Conservation (phyloP, 2,329 filamentous ascomycete genomes). For the Amphichorda felina region DNA sequence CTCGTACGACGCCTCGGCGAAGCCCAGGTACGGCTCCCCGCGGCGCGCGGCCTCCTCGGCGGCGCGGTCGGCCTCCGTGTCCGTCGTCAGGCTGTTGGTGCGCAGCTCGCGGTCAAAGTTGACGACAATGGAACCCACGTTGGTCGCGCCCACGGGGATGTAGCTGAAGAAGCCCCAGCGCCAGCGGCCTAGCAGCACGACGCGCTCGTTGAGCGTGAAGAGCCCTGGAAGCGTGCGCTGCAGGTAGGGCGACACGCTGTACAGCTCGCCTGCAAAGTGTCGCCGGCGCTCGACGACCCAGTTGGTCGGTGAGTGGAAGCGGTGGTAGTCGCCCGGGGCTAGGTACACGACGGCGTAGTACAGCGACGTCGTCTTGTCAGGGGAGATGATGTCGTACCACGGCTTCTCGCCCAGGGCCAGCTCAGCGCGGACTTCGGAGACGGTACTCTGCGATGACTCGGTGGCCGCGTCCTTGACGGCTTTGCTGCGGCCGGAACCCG, state of each 20-base stretch:
- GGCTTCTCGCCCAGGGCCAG: conserved; percentile 60
- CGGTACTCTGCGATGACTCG: conserved; percentile 48
- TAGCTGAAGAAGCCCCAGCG: conserved; percentile 96
- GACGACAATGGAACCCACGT: conserved; percentile 91
- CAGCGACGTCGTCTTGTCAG: conserved; percentile 55
- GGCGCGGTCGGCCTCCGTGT: conserved; percentile 80
- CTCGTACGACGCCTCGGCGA: conserved; percentile 81
- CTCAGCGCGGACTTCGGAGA: conserved; percentile 74
- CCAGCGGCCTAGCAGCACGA: conserved; percentile 89
- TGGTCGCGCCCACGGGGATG: conserved; percentile 91
- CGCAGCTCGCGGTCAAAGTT: conserved; percentile 94
- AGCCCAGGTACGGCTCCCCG: conserved; percentile 81
- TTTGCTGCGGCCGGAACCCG: conserved; percentile 45
- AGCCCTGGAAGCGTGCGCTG: conserved; percentile 86
- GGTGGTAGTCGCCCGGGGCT: conserved; percentile 94
- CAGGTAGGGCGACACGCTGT: conserved; percentile 88
- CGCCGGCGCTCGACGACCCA: conserved; percentile 92
- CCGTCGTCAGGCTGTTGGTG: conserved; percentile 83
- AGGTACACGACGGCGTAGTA: conserved; percentile 96
- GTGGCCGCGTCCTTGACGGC: conserved; percentile 64
- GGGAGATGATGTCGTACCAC: conserved; percentile 58
- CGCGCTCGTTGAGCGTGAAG: conserved; percentile 93
- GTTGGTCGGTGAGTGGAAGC: conserved; percentile 88
- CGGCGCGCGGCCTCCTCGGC: conserved; percentile 65
- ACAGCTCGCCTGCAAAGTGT: conserved; percentile 96